Base-by-base conservation (phyloP, 164 flowering plant genomes). In the Platanus orientalis region DNA sequence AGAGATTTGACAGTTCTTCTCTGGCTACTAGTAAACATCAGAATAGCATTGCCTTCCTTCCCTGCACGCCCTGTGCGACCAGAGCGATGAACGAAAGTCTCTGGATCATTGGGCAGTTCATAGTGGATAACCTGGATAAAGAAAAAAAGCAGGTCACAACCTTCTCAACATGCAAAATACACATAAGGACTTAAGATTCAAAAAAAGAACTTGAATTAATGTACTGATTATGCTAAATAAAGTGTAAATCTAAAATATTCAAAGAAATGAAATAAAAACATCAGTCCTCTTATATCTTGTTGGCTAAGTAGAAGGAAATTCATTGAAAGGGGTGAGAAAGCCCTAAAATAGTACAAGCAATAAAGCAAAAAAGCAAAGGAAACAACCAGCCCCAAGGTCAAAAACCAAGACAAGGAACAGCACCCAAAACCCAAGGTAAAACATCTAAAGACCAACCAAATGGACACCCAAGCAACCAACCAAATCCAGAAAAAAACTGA, bases 11-110 rank as follows among this genome's bases (percentile, higher is more conserved):
- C 79, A 24, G 94, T 88, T 73, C 97, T 81, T 79, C 90, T 80
- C 78, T 95, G 97, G 68, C 73, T 86, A 66, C 79, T 75, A 17
- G 88, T 84, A 69, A 75, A 91, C 99, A 95, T 83, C 54, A 95
- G 69, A 77, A 95, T 77, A 36, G 99, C 90, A 65, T 61, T 69
- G 57, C 99, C 99, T 77, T 82, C 89, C 77, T 95, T 95, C 55
- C 99, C 97, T 48, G 99, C 99, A 70, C 97, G 96, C 30, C 99
- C 99, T 58, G 99, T 95, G 24, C 99, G 93, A 32, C 99, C 99
- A 71, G 99, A 95, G 16, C 99, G 97, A 70, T 95, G 99, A 65
- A 95, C 99, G 79, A 95, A 95, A 30, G 99, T 92, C 68, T 95
- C 99, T 62, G 99, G 80, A 81, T 91, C 99, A 76, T 91, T 95